A percentile compares a stretch with the other conserved stretches of the same genome.
Evolutionary conservation across 345 rosid species (phyloP).

Genomic region (Citrus australasica): DNA sequence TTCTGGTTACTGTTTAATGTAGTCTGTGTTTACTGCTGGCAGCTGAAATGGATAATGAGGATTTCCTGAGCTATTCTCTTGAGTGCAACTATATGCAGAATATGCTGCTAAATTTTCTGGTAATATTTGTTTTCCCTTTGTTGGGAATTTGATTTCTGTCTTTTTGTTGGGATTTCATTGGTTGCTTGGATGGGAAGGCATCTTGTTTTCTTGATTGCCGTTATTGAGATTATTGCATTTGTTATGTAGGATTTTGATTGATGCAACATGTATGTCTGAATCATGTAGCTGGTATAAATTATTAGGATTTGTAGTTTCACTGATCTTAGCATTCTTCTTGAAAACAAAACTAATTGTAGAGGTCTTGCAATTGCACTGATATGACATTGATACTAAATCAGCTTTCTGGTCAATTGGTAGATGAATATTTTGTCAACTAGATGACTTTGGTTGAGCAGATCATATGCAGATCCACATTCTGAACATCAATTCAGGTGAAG

Average conservation of each 20-base stretch:
- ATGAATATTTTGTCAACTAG: constrained; percentile 58
- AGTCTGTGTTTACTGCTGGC: constrained; percentile 83
- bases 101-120: constrained; percentile 74
- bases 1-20: constrained; percentile 52
- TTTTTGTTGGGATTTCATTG: not conserved
- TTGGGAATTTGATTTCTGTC: constrained; percentile 27
- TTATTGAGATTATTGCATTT: constrained; percentile 2
- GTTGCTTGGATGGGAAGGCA: constrained; percentile 18
- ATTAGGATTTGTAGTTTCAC: constrained; percentile 11
- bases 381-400: constrained; percentile 36
- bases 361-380: constrained; percentile 22
- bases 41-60: constrained; percentile 83
- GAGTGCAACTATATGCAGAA: constrained; percentile 74
- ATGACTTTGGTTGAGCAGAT: constrained; percentile 64
- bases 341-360: constrained; percentile 11
- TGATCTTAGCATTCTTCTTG: constrained; percentile 8
- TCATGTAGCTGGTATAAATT: not conserved
- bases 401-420: constrained; percentile 61
- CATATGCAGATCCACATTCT: constrained; percentile 38
- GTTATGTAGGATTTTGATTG: not conserved
- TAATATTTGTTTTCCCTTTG: constrained; percentile 52
- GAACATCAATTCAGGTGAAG: constrained; percentile 50
- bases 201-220: constrained; percentile 11
- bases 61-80: constrained; percentile 72
- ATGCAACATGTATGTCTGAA: constrained; percentile 5